Base-by-base conservation (phyloP, 495 filamentous ascomycete genomes). In the Copromyces sp. region DNA sequence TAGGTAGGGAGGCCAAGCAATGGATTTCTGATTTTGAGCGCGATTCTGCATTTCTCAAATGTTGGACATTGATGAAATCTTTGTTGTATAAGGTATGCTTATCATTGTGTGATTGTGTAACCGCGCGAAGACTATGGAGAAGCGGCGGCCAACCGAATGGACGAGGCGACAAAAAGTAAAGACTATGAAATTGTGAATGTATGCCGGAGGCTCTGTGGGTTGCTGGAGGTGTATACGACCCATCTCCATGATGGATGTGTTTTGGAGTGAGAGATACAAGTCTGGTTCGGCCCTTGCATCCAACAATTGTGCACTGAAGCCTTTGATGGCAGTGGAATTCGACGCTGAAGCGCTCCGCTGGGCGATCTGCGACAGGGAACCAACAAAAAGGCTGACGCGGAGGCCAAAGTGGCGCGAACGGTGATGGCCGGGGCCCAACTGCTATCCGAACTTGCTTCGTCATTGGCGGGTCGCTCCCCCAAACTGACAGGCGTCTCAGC, bases 401-500 rank as follows among this genome's bases (percentile, higher is more conserved):
- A 65, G 53, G 29, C 12, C 53, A 35, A 65, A 65, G 53, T 65
- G 53, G 53, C 53, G 29, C 53, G 53, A 65, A 16, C 53, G 20
- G 29, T 61, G 53, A 35, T 61, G 53, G 53, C n/a, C n/a, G n/a
- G n/a, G n/a, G 53, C 29, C 53, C 53, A 24, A 65, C 29, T 35
- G 29, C 44, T 24, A 24, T 47, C 44, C 44, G 44, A 47, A 47
- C 42, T 7, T 44, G 41, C 16, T 6, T 38, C 35, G 45, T 68
- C 53, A 72, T 72, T 72, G 71, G 71, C 39, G 45, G 32, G 70
- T 32, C 42, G 16, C 37, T 38, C 53, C 47, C 53, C 53, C 39
- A 61, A 61, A 65, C 53, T 16, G 53, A 61, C 53, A 65, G 53
- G 20, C 69, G 76, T 74, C 71, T 76, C 76, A 78, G 76, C 76